Evolutionary conservation across 2,329 filamentous ascomycete species (phyloP), one percentile per base, ranked within the genome.

Genomic region (Trichoderma hamatum): DNA sequence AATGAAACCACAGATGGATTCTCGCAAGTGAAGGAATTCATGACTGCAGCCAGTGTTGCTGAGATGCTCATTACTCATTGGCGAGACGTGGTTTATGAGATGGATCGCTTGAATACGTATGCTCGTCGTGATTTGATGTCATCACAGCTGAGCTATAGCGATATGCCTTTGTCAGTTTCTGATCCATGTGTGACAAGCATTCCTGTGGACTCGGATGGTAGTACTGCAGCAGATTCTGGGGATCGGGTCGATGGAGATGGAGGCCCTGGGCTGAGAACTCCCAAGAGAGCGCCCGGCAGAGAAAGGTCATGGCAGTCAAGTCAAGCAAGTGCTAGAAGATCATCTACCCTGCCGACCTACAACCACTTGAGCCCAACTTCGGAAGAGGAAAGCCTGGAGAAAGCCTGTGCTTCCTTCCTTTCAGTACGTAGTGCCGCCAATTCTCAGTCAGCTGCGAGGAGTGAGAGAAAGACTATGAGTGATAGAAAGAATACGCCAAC

Each of bases 51-150:
- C 70, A 79, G 80, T 36, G 84, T 91, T 34, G 81, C 87, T 0
- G 87, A 90, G 75, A 90, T 91, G 88, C 79, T 92, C 5, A 87
- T 91, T 60, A 80, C 84, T 1, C 84, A 90, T 71, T 92, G 89
- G 90, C 81, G 86, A 69, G 88, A 90, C 59, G 82, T 90, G 13
- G 86, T 90, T 54, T 81, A 83, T 49, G 86, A 91, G 68, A 84
- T 91, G 81, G 85, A 80, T 68, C 82, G 79, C 52, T 74, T 89
- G 1, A 78, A 77, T 1, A 74, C 75, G 21, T 74, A 78, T 34
- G 72, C 71, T 30, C 72, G 71, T 16, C 74, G 71, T 21, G 72
- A 75, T 16, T 51, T 65, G 13, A 74, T 73, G 5, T 67, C 73
- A 1, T 19, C 72, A 3, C 64, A 69, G 28, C 60, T 71, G 63